Conservation (phyloP, 148 eudicot genomes). For the Selenicereus undatus region DNA sequence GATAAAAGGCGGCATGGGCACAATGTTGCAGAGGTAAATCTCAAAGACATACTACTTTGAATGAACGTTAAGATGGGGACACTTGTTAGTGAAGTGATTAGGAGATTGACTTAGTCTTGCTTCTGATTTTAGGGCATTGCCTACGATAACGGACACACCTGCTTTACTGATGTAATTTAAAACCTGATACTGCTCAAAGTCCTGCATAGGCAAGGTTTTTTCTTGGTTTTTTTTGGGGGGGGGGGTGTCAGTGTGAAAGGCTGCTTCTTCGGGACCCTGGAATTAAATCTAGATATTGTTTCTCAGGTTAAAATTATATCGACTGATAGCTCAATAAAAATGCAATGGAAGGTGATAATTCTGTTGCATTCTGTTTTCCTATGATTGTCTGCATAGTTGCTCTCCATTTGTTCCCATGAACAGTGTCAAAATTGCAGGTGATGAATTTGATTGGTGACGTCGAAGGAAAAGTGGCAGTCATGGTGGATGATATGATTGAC, state of each 20-base stretch:
- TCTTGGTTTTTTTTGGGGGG: too few relatives aligned
- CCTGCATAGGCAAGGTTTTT: not conserved
- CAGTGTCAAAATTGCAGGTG: conserved; percentile 42
- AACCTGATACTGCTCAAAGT: not conserved
- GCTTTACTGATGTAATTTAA: not conserved
- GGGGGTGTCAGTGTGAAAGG: not conserved
- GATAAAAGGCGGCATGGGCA: conserved; percentile 95
- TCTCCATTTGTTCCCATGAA: not conserved
- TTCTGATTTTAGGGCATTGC: not conserved
- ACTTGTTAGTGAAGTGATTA: not conserved
- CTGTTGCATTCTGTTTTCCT: not conserved
- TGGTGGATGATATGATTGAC: conserved; percentile 99
- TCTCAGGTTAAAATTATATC: not conserved
- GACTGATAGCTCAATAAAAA: not conserved
- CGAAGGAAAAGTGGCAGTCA: conserved; percentile 91
- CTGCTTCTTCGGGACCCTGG: not conserved
- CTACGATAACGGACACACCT: not conserved
- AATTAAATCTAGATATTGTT: not conserved
- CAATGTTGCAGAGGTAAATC: conserved; percentile 82
- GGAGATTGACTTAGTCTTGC: not conserved
- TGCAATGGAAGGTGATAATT: not conserved
- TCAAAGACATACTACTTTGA: not conserved
- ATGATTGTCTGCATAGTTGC: not conserved
- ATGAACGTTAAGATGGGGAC: not conserved
- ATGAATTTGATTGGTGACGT: conserved; percentile 98